Percentiles rank a stretch among this genome's conserved stretches.
These are phyloP conservation scores for Eucommia ulmoides DNA, from an alignment of 257 asterid species.

Conservation along the genomic window DNA sequence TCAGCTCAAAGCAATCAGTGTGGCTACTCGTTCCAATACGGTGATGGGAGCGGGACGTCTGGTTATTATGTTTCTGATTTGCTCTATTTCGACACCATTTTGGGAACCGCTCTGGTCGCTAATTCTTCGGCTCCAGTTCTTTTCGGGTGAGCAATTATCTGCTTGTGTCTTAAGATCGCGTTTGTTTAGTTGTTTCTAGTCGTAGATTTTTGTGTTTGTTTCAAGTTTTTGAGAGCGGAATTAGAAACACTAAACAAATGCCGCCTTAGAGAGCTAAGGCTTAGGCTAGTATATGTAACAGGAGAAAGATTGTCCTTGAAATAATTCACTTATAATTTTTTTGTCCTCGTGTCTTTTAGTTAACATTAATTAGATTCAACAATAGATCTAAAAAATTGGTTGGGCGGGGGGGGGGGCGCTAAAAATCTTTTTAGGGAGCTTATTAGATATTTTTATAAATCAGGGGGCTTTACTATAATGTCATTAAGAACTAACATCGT, in stretches of 20 bases:
- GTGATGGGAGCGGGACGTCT: slow-evolving; percentile 88
- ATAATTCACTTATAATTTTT: no score
- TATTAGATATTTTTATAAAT: no score
- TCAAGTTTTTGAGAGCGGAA: not conserved
- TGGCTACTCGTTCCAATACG: slow-evolving; percentile 72
- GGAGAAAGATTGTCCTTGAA: no score
- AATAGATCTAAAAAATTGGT: no score
- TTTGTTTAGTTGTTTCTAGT: not conserved
- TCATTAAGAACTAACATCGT: no score
- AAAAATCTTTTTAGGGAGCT: no score
- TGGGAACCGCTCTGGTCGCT: slow-evolving; percentile 51
- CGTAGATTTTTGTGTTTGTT: not conserved
- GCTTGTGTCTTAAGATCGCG: not conserved
- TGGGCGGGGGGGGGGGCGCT: no score
- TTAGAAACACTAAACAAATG: not conserved
- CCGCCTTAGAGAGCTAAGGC: no score
- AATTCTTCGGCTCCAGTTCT: slow-evolving; percentile 83
- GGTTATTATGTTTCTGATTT: slow-evolving; percentile 71
- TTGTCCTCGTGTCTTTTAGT: no score
- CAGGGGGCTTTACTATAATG: no score
- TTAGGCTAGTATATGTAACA: no score
- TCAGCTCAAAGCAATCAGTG: slow-evolving; percentile 50
- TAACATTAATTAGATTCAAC: no score
- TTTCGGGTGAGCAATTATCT: slow-evolving; percentile 63
- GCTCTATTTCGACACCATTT: slow-evolving; percentile 57